Percentiles rank a stretch among this genome's conserved stretches.
phyloP scores from a whole-genome alignment of 768 basidiomycete genomes.

The Mrakia hoshinonis region DNA sequence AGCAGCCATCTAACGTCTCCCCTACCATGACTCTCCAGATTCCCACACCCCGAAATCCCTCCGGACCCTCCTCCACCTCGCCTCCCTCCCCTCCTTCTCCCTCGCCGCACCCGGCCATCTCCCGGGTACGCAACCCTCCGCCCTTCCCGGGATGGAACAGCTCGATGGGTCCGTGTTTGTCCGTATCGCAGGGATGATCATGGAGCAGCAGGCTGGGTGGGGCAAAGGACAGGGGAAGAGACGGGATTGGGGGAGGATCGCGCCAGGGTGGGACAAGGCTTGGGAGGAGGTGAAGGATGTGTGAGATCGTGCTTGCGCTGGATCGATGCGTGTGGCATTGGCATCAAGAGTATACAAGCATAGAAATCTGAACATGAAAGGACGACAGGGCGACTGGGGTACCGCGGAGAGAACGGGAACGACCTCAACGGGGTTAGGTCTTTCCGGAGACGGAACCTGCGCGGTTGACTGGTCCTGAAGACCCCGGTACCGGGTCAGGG shows the following conservation, averaged over 20 bases:
- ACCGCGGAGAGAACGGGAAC: too few species aligned
- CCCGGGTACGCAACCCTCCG: neutral
- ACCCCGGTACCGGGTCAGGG: too few species aligned
- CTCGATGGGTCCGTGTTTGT: slow-evolving; percentile 6
- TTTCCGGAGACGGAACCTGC: too few species aligned
- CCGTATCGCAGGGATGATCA: slow-evolving; percentile 9
- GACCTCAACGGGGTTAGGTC: too few species aligned
- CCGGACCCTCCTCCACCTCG: slow-evolving; percentile 7
- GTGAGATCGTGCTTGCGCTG: too few species aligned
- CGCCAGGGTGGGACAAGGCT: slow-evolving; percentile 19
- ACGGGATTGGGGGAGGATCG: slow-evolving; percentile 4
- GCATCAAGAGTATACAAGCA: too few species aligned
- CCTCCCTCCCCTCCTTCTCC: neutral
- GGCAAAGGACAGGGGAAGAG: neutral
- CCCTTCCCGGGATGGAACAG: neutral
- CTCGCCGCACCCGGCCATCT: neutral
- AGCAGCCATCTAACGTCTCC: neutral
- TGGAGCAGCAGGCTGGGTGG: slow-evolving; percentile 14
- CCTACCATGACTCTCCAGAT: neutral
- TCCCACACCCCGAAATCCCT: slow-evolving; percentile 13
- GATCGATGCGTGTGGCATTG: too few species aligned
- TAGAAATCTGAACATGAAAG: too few species aligned
- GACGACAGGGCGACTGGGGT: too few species aligned
- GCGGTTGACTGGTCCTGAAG: too few species aligned
- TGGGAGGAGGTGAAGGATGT: slow-evolving; percentile 12